Percentiles rank a stretch among this genome's conserved stretches.
These are phyloP conservation scores for Yamadazyma takamatsuzukensis DNA, from an alignment of 805 yeast species.

Conservation along the genomic window DNA sequence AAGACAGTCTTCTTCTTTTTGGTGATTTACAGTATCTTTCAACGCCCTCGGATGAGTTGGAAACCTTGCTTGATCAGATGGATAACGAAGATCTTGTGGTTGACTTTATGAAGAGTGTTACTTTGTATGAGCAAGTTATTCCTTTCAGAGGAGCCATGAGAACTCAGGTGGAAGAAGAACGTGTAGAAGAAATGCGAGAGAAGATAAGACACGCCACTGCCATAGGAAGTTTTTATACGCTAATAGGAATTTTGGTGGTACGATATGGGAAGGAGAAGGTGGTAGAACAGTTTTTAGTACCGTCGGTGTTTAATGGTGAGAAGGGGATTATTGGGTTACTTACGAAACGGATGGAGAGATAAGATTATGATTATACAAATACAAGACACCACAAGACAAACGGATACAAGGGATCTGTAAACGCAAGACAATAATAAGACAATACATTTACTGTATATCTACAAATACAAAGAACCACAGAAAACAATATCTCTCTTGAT, in stretches of 20 bases:
- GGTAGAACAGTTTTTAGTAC: constrained; percentile 16
- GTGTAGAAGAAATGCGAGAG: constrained; percentile 6
- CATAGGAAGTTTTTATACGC: constrained; percentile 35
- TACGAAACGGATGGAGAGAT: constrained; percentile 6
- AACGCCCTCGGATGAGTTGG: constrained; percentile 23
- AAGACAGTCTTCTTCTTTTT: constrained; percentile 18
- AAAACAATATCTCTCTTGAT: constrained; percentile 96
- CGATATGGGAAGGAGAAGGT: constrained; percentile 25
- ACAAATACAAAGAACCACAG: constrained; percentile 90
- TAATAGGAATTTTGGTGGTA: constrained; percentile 31
- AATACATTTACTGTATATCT: constrained; percentile 15
- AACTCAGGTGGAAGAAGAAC: constrained; percentile 4
- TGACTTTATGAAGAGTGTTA: constrained; percentile 29
- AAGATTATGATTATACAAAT: too few species aligned
- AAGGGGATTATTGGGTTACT: constrained; percentile 27
- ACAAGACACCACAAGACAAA: too few species aligned
- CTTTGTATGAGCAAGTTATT: constrained; percentile 23
- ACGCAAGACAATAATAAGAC: too few species aligned
- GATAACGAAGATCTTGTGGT: constrained; percentile 18
- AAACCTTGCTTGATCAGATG: constrained; percentile 19
- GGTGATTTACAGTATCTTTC: constrained; percentile 27
- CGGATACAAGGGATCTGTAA: too few species aligned
- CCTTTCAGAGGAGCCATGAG: constrained; percentile 29
- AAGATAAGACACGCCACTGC: constrained; percentile 19
- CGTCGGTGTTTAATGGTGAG: constrained; percentile 24